Base-by-base conservation (phyloP, 352 stramenopile species). In the Phytopythium cucurbitacearum region DNA sequence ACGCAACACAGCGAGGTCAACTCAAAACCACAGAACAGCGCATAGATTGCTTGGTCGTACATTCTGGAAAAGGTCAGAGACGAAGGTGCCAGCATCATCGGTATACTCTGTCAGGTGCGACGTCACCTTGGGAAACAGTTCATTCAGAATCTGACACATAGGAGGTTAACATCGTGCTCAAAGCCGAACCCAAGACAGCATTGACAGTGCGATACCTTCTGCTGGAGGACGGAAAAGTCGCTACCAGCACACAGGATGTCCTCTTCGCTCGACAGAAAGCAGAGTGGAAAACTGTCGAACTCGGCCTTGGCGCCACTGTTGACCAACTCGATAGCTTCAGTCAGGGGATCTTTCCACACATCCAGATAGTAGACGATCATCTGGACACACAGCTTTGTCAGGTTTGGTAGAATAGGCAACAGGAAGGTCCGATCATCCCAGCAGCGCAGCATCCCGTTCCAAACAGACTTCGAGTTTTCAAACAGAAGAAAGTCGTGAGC, bases 301-400 rank as follows among this genome's bases (percentile, higher is more conserved):
- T 87, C 66, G 11, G 78, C 55, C 49, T 88, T 91, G 12, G 41
- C 55, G 10, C 67, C 60, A 49, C 47, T 73, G 40, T 75, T 73
- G 13, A 93, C 48, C 28, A 72, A 51, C 6, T 54, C 49, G 13
- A 85, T 74, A 3, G 68, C 66, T 46, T 78, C 66, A 7, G 68
- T 38, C 3, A 92, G 59, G 1, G 79, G 77, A 2, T 73, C 54
- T 40, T 61, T 76, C 82, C 82, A 92, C 0, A 80, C 57, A 9
- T 61, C 48, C 10, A 84, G 60, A 57, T 84, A 92, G 53, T 86
- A 82, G 13, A 72, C 40, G 5, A 91, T 53, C 44, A 91, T 62
- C 48, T 92, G 82, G 12, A 86, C n/a, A 39, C 78, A 87, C 11
- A 92, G 53, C 53, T 84, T 90, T 41, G 59, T 87, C 39, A 91